phyloP scores from a whole-genome alignment of 192 early-diverging fungal genomes.

The Rhizophagus clarus region DNA sequence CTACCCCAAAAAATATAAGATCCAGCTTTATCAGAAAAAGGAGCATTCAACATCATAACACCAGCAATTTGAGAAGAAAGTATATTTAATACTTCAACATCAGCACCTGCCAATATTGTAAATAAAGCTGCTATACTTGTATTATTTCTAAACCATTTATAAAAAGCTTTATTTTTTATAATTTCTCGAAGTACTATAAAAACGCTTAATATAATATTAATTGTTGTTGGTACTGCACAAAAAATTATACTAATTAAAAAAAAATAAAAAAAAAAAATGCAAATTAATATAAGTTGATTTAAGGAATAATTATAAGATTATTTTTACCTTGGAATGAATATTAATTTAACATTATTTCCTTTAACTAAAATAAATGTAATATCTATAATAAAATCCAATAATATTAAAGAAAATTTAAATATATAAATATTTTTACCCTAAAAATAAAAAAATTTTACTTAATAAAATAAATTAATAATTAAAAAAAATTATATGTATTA shows the following conservation, averaged over 20 bases:
- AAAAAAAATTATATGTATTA: neutral
- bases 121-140: neutral
- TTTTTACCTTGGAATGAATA: neutral
- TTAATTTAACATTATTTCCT: neutral
- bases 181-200: neutral
- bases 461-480: neutral
- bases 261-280: neutral
- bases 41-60: neutral
- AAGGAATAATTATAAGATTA: neutral
- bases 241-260: neutral
- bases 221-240: neutral
- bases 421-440: neutral
- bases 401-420: neutral
- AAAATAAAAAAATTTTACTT: neutral
- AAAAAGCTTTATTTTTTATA: neutral
- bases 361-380: neutral
- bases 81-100: conserved; percentile 2
- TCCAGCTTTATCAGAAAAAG: neutral
- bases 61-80: neutral
- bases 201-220: neutral
- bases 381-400: neutral
- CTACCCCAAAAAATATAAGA: neutral
- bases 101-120: neutral
- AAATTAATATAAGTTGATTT: neutral
- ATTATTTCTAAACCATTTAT: neutral